Percentiles rank a stretch among this genome's conserved stretches.
phyloP scores from a whole-genome alignment of 2,329 filamentous ascomycete genomes.

The Alternaria hordeiaustralica region DNA sequence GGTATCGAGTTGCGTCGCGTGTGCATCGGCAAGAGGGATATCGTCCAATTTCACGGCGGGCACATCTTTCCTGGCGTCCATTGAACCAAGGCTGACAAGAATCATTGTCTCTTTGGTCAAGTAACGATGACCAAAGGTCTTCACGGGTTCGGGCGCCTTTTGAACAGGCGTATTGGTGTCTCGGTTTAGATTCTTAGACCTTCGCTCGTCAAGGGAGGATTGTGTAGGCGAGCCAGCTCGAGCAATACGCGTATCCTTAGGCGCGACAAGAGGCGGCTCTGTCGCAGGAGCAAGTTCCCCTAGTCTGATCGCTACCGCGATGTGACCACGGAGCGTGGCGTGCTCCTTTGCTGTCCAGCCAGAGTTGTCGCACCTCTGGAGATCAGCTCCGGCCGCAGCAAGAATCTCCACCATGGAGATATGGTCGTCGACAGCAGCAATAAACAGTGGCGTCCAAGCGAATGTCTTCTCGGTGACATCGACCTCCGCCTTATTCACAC shows the following conservation, averaged over 20 bases:
- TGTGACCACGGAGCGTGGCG: constrained; percentile 85
- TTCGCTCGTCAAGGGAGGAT: constrained; percentile 63
- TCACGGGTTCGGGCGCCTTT: constrained; percentile 76
- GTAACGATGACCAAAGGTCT: constrained; percentile 95
- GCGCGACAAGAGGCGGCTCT: constrained; percentile 30
- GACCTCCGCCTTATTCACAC: constrained; percentile 74
- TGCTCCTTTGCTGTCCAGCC: constrained; percentile 96
- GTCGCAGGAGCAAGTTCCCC: constrained; percentile 60
- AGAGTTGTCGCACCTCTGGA: constrained; percentile 78
- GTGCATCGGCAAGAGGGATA: constrained; percentile 85
- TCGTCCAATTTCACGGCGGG: constrained; percentile 85
- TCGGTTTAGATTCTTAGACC: constrained; percentile 48
- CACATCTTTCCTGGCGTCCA: constrained; percentile 85
- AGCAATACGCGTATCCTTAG: constrained; percentile 35
- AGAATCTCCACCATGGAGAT: constrained; percentile 76
- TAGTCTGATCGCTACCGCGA: constrained; percentile 77
- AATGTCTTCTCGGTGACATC: constrained; percentile 84
- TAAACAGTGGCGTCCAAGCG: constrained; percentile 93
- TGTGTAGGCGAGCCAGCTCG: constrained; percentile 56
- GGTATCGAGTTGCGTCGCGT: constrained; percentile 92
- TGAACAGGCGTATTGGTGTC: constrained; percentile 44
- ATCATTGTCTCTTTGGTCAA: constrained; percentile 88
- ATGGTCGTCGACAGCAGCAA: constrained; percentile 89
- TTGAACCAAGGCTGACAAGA: constrained; percentile 89
- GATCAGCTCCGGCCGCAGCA: constrained; percentile 77